phyloP scores from a whole-genome alignment of 495 filamentous ascomycete genomes.

The Podospora australis region DNA sequence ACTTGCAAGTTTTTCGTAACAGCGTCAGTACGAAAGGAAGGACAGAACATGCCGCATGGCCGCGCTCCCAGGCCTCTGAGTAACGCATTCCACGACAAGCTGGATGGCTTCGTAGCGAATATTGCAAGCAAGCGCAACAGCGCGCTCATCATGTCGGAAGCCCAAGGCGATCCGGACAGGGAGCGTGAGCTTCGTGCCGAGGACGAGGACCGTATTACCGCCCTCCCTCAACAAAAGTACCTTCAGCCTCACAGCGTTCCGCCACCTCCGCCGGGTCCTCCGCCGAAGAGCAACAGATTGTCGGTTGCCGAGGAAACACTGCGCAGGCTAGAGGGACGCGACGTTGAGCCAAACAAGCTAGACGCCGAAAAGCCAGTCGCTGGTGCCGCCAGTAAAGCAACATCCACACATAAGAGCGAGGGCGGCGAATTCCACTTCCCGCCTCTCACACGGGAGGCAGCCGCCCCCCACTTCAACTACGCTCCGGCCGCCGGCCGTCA shows the following conservation, averaged over 20 bases:
- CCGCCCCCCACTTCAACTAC: slow-evolving; percentile 46
- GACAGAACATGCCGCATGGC: slow-evolving; percentile 29
- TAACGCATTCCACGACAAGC: slow-evolving; percentile 69
- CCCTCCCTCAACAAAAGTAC: slow-evolving; percentile 61
- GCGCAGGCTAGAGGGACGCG: slow-evolving; percentile 37
- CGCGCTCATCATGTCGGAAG: slow-evolving; percentile 71
- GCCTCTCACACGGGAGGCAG: slow-evolving; percentile 32
- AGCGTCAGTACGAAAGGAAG: slow-evolving; percentile 51
- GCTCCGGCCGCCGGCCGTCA: slow-evolving; percentile 41
- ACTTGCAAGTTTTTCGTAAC: slow-evolving; percentile 95
- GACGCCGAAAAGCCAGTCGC: slow-evolving; percentile 11
- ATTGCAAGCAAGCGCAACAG: slow-evolving; percentile 78
- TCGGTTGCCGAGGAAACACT: slow-evolving; percentile 37
- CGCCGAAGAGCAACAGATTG: slow-evolving; percentile 30
- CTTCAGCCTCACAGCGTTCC: slow-evolving; percentile 45
- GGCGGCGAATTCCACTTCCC: slow-evolving; percentile 48
- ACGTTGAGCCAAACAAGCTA: too few relatives aligned
- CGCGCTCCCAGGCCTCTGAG: slow-evolving; percentile 56
- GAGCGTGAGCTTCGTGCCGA: slow-evolving; percentile 77
- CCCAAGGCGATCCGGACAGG: slow-evolving; percentile 66
- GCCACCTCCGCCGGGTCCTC: slow-evolving; percentile 36
- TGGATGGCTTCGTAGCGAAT: slow-evolving; percentile 72
- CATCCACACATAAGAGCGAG: slow-evolving; percentile 24
- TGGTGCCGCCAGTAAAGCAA: slow-evolving; percentile 5
- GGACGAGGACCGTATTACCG: slow-evolving; percentile 77